A percentile compares a stretch with the other conserved stretches of the same genome.
Conservation (phyloP, 305 asterid genomes). For the Fraxinus velutina region DNA sequence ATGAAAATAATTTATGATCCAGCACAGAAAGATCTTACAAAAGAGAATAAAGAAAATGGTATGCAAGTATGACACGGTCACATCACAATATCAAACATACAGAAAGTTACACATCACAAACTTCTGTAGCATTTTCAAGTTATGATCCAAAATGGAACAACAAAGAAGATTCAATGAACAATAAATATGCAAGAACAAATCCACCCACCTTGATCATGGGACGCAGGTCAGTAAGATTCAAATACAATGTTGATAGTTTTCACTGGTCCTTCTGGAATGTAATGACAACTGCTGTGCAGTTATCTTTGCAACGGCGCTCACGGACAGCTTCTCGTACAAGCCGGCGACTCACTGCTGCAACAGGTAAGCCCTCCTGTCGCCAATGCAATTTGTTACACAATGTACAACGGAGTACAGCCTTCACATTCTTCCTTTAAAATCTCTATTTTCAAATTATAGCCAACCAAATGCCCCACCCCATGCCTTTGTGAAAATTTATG, state of each 20-base stretch:
- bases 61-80: background rate
- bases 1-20: background rate
- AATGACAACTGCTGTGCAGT: conserved; percentile 74
- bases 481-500: background rate
- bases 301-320: conserved; percentile 80
- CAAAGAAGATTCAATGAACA: background rate
- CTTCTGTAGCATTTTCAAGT: background rate
- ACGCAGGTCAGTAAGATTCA: background rate
- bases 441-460: background rate
- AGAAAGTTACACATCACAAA: background rate
- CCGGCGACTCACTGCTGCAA: conserved; percentile 56
- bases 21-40: background rate
- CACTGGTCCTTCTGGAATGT: conserved; percentile 38
- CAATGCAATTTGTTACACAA: conserved; percentile 1
- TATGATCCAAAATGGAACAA: background rate
- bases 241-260: background rate
- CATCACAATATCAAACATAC: background rate
- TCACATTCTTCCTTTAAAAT: background rate
- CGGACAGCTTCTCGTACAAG: conserved; percentile 85
- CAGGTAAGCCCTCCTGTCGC: conserved; percentile 64
- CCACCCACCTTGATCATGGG: background rate
- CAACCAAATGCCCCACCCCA: background rate
- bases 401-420: background rate
- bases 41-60: background rate
- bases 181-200: background rate